A percentile compares a stretch with the other conserved stretches of the same genome.
Evolutionary conservation across 2,329 filamentous ascomycete genomes (phyloP).

Genomic region (Scedosporium minutisporum): DNA sequence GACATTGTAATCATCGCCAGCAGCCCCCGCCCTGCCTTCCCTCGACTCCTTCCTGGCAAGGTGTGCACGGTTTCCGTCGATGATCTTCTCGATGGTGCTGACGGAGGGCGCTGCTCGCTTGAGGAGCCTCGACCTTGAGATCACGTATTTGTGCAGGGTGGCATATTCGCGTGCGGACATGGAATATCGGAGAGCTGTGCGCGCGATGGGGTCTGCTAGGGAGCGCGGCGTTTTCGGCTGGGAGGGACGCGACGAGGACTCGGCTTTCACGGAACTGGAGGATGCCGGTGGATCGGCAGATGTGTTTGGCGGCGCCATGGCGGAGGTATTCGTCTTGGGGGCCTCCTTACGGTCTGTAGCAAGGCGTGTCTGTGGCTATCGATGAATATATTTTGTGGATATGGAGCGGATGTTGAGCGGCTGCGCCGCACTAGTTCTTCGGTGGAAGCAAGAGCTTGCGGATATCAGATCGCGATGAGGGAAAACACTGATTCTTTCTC

Average conservation of each 20-base stretch:
- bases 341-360: too few species aligned
- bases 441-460: too few species aligned
- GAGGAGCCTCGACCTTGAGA: constrained; percentile 58
- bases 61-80: constrained; percentile 10
- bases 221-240: not conserved
- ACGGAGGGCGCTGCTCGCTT: constrained; percentile 46
- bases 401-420: too few species aligned
- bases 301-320: too few species aligned
- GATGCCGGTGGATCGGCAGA: not conserved
- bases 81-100: constrained; percentile 37
- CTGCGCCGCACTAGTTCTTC: too few species aligned
- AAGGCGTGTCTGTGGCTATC: too few species aligned
- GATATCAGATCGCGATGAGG: too few species aligned
- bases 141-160: constrained; percentile 70
- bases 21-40: not conserved
- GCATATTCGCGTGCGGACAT: constrained; percentile 81
- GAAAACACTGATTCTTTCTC: too few species aligned
- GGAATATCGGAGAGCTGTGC: constrained; percentile 79
- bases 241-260: not conserved
- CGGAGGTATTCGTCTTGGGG: too few species aligned
- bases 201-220: constrained; percentile 59
- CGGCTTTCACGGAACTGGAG: not conserved
- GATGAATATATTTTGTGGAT: too few species aligned
- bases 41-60: constrained; percentile 1
- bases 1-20: constrained; percentile 56